Evolutionary conservation across 371 early-diverging fungal species (phyloP).

Genomic region (Lichtheimia corymbifera): DNA sequence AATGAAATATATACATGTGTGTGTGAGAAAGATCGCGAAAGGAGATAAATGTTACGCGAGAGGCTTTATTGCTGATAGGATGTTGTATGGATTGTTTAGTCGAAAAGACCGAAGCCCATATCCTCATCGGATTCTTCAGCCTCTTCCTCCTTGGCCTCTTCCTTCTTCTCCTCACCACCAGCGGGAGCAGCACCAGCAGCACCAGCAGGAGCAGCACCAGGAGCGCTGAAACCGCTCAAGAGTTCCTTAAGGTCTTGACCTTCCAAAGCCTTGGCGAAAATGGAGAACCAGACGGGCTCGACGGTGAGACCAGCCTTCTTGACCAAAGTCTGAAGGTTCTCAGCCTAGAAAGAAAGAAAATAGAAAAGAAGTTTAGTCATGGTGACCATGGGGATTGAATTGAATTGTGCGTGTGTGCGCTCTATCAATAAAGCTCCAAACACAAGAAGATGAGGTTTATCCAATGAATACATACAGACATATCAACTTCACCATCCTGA

Average conservation of each 20-base stretch:
- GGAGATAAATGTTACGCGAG: too few species aligned
- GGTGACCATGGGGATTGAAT: not conserved
- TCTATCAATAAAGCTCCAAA: not conserved
- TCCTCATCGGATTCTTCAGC: conserved; percentile 86
- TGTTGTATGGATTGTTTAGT: conserved; percentile 50
- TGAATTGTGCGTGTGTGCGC: not conserved
- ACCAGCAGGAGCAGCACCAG: conserved; percentile 41
- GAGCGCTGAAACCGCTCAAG: conserved; percentile 88
- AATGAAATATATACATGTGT: too few species aligned
- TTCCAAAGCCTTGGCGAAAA: conserved; percentile 98
- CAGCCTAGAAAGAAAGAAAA: conserved; percentile 75
- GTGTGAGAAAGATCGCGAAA: too few species aligned
- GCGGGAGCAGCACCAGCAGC: conserved; percentile 63
- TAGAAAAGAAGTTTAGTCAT: not conserved
- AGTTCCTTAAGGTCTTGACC: conserved; percentile 91
- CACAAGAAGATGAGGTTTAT: not conserved
- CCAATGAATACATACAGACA: conserved; percentile 77
- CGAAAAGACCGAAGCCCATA: conserved; percentile 92
- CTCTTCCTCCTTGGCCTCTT: conserved; percentile 74
- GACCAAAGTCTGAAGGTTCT: conserved; percentile 90
- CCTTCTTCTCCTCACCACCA: conserved; percentile 63
- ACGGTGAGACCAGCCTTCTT: conserved; percentile 92
- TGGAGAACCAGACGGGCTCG: conserved; percentile 94
- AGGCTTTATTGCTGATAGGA: too few species aligned
- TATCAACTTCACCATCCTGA: conserved; percentile 94